phyloP scores from a whole-genome alignment of 768 basidiomycete genomes.

The Leccinellum rugosiceps region DNA sequence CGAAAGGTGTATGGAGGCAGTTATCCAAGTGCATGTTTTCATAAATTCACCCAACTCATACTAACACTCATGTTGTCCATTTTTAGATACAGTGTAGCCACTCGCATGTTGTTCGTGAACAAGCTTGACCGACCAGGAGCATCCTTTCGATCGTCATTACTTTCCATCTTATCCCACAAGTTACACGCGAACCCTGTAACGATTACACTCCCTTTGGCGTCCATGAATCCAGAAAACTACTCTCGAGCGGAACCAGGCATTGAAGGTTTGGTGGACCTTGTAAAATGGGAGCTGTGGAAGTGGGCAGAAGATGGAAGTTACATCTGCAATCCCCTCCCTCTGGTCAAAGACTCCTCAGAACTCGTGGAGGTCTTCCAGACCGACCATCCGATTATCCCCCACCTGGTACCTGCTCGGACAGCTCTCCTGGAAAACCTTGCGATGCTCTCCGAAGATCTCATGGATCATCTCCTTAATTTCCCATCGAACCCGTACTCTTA shows the following conservation, averaged over 20 bases:
- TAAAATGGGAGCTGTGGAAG: slow-evolving; percentile 82
- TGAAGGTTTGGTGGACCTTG: slow-evolving; percentile 78
- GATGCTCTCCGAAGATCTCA: slow-evolving; percentile 78
- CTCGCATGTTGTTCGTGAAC: slow-evolving; percentile 80
- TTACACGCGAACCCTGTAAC: slow-evolving; percentile 73
- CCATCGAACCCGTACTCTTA: slow-evolving; percentile 62
- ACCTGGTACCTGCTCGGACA: slow-evolving; percentile 63
- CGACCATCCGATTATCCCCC: slow-evolving; percentile 65
- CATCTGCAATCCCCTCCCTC: slow-evolving; percentile 48
- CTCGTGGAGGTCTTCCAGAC: slow-evolving; percentile 44
- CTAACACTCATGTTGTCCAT: slow-evolving; percentile 2
- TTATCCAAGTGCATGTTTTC: slow-evolving; percentile 67
- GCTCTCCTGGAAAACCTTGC: slow-evolving; percentile 75
- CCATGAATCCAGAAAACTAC: slow-evolving; percentile 67
- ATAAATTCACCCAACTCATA: background rate
- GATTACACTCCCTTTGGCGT: slow-evolving; percentile 73
- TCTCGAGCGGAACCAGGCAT: slow-evolving; percentile 75
- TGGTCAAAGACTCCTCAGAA: slow-evolving; percentile 42
- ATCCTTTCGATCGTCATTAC: slow-evolving; percentile 66
- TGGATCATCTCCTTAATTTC: slow-evolving; percentile 62
- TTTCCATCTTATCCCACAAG: slow-evolving; percentile 71
- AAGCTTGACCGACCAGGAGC: slow-evolving; percentile 88
- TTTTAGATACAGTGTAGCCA: slow-evolving; percentile 71
- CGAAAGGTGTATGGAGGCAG: slow-evolving; percentile 85
- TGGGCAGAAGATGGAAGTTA: slow-evolving; percentile 55